phyloP scores from a whole-genome alignment of 2,329 filamentous ascomycete genomes.

The Ophiocordyceps camponoti-floridani region DNA sequence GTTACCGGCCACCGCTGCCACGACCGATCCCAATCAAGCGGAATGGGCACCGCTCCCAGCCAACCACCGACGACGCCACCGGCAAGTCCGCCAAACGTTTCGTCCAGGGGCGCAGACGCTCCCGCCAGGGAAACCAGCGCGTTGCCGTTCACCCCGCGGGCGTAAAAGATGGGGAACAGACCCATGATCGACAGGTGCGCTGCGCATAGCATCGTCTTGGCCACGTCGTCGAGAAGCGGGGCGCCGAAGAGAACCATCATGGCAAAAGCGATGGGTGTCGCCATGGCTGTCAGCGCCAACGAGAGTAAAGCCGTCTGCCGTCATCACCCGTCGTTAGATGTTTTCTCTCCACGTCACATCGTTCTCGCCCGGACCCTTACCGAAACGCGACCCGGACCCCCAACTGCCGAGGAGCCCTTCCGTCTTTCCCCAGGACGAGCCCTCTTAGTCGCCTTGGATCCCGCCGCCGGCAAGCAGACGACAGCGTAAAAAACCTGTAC shows the following conservation, averaged over 20 bases:
- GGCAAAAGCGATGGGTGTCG: conserved; percentile 44
- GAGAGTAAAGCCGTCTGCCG: conserved; percentile 26
- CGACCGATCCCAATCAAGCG: conserved; percentile 94
- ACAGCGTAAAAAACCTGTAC: conserved; percentile 48
- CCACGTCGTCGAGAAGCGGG: conserved; percentile 63
- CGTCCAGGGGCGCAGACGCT: conserved; percentile 55
- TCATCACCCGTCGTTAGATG: background rate
- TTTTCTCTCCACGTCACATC: background rate
- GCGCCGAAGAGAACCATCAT: conserved; percentile 79
- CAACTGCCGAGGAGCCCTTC: conserved; percentile 20
- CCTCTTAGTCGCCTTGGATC: conserved; percentile 28
- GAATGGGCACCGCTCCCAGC: conserved; percentile 88
- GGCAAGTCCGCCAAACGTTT: conserved; percentile 65
- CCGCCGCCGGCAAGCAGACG: conserved; percentile 44
- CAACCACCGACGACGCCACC: conserved; percentile 70
- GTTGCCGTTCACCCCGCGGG: conserved; percentile 55
- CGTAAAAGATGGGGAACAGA: conserved; percentile 67
- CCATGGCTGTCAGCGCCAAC: conserved; percentile 44
- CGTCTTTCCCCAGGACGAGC: conserved; percentile 34
- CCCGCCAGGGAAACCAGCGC: conserved; percentile 57
- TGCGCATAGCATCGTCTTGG: conserved; percentile 64
- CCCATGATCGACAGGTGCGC: conserved; percentile 67
- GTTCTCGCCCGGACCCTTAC: conserved; percentile 15
- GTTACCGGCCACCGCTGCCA: conserved; percentile 98
- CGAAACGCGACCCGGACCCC: conserved; percentile 24